phyloP scores from a whole-genome alignment of 2,329 filamentous ascomycete genomes.

The Setomelanomma holmii region DNA sequence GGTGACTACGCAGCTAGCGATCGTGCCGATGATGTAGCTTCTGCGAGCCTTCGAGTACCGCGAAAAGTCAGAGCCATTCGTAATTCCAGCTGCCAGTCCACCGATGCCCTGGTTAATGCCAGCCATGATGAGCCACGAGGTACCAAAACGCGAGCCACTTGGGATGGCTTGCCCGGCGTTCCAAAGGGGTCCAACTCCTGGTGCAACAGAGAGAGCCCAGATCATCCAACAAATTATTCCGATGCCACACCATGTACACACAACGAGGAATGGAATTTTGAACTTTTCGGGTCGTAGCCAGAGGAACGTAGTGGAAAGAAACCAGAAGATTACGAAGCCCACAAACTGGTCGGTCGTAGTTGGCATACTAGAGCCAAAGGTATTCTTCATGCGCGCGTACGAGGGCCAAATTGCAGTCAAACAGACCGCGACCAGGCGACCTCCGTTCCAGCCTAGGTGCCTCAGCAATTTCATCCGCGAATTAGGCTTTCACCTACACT shows the following conservation, averaged over 20 bases:
- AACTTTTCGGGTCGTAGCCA: slow-evolving; percentile 60
- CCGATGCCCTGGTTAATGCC: slow-evolving; percentile 55
- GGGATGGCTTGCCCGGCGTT: slow-evolving; percentile 47
- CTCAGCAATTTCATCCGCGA: slow-evolving; percentile 1
- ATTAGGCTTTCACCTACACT: slow-evolving; percentile 47
- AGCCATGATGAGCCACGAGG: slow-evolving; percentile 56
- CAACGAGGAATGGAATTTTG: slow-evolving; percentile 56
- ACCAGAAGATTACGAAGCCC: slow-evolving; percentile 46
- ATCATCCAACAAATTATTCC: slow-evolving; percentile 58
- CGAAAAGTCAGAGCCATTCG: slow-evolving; percentile 55
- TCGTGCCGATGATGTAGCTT: slow-evolving; percentile 50
- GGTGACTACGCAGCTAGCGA: slow-evolving; percentile 50
- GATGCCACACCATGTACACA: slow-evolving; percentile 53
- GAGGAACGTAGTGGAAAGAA: slow-evolving; percentile 53
- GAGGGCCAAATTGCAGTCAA: slow-evolving; percentile 47
- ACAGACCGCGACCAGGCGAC: slow-evolving; percentile 42
- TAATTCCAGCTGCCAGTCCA: slow-evolving; percentile 51
- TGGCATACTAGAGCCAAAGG: slow-evolving; percentile 41
- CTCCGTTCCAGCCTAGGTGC: slow-evolving; percentile 44
- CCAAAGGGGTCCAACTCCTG: slow-evolving; percentile 55
- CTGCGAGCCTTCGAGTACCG: slow-evolving; percentile 49
- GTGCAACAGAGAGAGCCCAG: slow-evolving; percentile 55
- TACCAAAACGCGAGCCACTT: slow-evolving; percentile 45
- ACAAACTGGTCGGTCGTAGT: slow-evolving; percentile 47
- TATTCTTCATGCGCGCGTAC: slow-evolving; percentile 44